phyloP scores from a whole-genome alignment of 2,329 filamentous ascomycete species.

The Claviceps maximensis region DNA sequence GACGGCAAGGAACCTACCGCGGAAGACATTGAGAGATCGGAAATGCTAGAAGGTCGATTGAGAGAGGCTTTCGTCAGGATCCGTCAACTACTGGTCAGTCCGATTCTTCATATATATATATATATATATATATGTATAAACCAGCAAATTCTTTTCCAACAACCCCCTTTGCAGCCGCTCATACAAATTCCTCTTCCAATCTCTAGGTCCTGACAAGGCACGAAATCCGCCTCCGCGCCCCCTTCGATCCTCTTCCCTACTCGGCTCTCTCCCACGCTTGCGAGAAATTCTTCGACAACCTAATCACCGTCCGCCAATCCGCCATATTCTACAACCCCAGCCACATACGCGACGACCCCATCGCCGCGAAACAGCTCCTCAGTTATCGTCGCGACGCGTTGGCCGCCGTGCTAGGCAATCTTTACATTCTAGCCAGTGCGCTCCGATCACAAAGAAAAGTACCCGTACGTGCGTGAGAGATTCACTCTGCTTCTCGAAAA shows the following conservation, averaged over 20 bases:
- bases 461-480: slow-evolving; percentile 33
- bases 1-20: slow-evolving; percentile 36
- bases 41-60: slow-evolving; percentile 45
- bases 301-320: slow-evolving; percentile 43
- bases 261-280: slow-evolving; percentile 40
- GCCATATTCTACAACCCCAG: slow-evolving; percentile 43
- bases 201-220: slow-evolving; percentile 38
- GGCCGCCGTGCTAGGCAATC: slow-evolving; percentile 41
- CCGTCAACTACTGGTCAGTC: slow-evolving; percentile 36
- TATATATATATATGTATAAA: not conserved
- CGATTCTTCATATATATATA: not conserved
- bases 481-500: no score
- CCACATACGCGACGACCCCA: slow-evolving; percentile 35
- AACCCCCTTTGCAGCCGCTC: not conserved
- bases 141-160: not conserved
- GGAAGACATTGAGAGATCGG: slow-evolving; percentile 37
- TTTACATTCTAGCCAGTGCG: slow-evolving; percentile 45
- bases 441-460: slow-evolving; percentile 36
- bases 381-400: slow-evolving; percentile 42
- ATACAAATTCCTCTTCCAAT: not conserved
- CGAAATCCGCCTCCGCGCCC: slow-evolving; percentile 43
- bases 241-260: slow-evolving; percentile 44
- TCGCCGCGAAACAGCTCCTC: slow-evolving; percentile 35
- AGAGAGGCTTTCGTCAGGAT: slow-evolving; percentile 47
- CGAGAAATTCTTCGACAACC: slow-evolving; percentile 46